Base-by-base conservation (phyloP, 2,329 filamentous ascomycete species). In the Botryotinia globosa region DNA sequence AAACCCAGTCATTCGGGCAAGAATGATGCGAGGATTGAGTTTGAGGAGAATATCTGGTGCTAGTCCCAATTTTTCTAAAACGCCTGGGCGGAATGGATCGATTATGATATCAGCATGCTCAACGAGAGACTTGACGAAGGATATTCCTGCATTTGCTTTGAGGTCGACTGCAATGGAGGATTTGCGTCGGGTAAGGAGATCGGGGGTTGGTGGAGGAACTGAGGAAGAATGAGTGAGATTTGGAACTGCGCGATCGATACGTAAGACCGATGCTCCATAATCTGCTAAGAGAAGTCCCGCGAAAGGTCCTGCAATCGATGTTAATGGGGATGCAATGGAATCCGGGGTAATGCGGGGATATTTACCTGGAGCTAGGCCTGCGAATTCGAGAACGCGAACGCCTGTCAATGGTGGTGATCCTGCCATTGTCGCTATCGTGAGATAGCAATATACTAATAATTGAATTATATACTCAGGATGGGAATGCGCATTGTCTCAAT, bases 31-130 rank as follows among this genome's bases (percentile, higher is more conserved):
- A 18, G 91, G 91, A 81, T 98, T 97, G 29, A 87, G 80, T 37
- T 83, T 84, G 42, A 89, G 83, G 12, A 98, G 85, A 0, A 87
- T 86, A 12, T 85, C 82, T 0, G 95, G 95, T 0, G 89, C 90
- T 1, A 98, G 87, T 0, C 92, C 92, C 16, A 95, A 88, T 69
- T 91, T 92, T 83, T 98, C 95, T 3, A 98, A 87, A 0, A 98
- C 93, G 51, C 94, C 94, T 0, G 95, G 95, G 0, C 95, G 92
- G 85, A 94, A 98, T 0, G 96, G 95, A 81, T 98, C 96, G 81
- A 98, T 96, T 42, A 98, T 82, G 51, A 98, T 85, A 82, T 98
- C 95, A 72, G 89, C 86, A 25, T 84, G 80, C 25, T 84, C 82
- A 51, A 91, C 83, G 1, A 98, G 85, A 4, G 86, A 84, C 74